Conservation (phyloP, 805 yeast species). For the Myxozyma neglecta region DNA sequence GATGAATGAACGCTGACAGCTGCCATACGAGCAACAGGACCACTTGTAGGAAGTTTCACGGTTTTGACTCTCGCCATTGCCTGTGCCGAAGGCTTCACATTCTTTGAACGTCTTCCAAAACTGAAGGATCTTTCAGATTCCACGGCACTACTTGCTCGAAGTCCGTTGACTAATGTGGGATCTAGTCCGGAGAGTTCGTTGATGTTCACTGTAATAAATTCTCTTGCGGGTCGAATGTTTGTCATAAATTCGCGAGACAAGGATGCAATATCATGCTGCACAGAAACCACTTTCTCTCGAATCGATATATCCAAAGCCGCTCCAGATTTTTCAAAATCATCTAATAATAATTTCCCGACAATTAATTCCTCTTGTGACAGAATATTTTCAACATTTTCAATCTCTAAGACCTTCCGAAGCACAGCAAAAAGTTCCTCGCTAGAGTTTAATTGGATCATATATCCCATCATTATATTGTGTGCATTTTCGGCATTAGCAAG, state of each 20-base stretch:
- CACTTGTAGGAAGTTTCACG: conserved; percentile 52
- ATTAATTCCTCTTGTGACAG: conserved; percentile 73
- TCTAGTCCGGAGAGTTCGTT: conserved; percentile 38
- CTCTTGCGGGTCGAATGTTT: conserved; percentile 42
- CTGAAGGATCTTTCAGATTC: not conserved
- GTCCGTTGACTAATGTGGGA: conserved; percentile 25
- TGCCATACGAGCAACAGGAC: conserved; percentile 60
- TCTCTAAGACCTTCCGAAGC: conserved; percentile 56
- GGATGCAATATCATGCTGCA: conserved; percentile 78
- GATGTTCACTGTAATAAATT: conserved; percentile 37
- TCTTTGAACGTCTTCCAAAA: conserved; percentile 18
- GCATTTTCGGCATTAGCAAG: conserved; percentile 80
- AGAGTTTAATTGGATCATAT: conserved; percentile 89
- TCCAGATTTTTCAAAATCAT: conserved; percentile 90
- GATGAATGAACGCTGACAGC: conserved; percentile 59
- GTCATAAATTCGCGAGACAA: conserved; percentile 75
- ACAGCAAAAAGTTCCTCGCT: conserved; percentile 66
- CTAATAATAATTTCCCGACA: conserved; percentile 75
- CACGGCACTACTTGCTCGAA: conserved; percentile 10
- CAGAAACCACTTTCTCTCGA: conserved; percentile 66
- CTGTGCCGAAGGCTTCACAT: conserved; percentile 7
- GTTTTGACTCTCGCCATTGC: conserved; percentile 40
- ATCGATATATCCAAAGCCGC: conserved; percentile 68
- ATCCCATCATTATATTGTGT: conserved; percentile 86
- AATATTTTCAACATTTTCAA: conserved; percentile 40